Conservation (phyloP, 305 asterid species). For the Fraxinus sp. region DNA sequence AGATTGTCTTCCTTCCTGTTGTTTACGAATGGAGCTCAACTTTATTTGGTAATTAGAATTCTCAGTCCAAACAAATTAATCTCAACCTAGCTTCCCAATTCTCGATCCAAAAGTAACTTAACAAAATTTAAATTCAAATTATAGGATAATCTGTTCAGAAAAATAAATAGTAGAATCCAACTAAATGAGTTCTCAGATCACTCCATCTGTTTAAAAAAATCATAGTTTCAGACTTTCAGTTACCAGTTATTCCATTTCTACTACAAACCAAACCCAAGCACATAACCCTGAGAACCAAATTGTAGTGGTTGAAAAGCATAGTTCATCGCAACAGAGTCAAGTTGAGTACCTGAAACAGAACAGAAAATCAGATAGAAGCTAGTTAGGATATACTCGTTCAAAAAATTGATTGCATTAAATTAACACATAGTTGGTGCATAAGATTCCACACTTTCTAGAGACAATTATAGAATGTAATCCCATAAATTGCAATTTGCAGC, state of each 20-base stretch:
- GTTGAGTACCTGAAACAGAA: conserved; percentile 21
- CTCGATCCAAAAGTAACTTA: background rate
- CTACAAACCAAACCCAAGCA: conserved; percentile 12
- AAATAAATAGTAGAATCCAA: background rate
- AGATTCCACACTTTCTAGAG: conserved; percentile 2
- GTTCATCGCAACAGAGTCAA: conserved; percentile 7
- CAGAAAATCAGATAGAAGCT: background rate
- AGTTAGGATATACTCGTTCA: background rate
- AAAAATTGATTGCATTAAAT: background rate
- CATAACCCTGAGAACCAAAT: conserved; percentile 8
- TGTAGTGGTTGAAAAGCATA: conserved; percentile 5
- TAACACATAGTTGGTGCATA: background rate
- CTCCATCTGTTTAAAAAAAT: conserved; percentile 9
- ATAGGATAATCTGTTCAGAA: conserved; percentile 5
- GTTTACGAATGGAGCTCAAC: background rate
- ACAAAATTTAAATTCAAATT: background rate
- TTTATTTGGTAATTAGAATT: background rate
- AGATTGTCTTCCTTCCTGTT: background rate
- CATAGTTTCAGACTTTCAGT: conserved; percentile 5
- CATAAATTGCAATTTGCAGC: background rate
- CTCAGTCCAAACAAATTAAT: conserved; percentile 13
- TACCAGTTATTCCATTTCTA: conserved; percentile 5
- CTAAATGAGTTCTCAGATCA: conserved; percentile 14
- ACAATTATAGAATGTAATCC: background rate
- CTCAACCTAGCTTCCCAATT: background rate